phyloP scores from a whole-genome alignment of 2,329 filamentous ascomycete species.

The Cercospora berteroae region DNA sequence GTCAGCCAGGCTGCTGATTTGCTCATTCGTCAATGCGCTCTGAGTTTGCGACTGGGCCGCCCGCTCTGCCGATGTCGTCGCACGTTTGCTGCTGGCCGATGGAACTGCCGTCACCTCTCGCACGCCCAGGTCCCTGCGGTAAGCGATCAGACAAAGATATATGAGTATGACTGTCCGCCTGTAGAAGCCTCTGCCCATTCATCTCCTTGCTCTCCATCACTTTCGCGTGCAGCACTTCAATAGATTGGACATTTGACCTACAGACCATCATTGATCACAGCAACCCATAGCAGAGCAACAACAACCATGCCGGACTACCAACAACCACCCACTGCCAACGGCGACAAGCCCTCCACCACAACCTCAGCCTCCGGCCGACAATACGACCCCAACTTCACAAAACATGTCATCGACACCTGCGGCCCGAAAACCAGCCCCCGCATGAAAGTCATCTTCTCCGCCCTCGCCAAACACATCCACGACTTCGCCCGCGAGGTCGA shows the following conservation, averaged over 20 bases:
- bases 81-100: conserved; percentile 11
- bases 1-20: conserved; percentile 6
- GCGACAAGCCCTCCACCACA: neutral
- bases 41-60: conserved; percentile 3
- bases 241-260: neutral
- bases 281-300: neutral
- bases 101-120: conserved; percentile 17
- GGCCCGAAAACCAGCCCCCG: conserved; percentile 66
- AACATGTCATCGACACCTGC: conserved; percentile 70
- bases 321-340: conserved; percentile 8
- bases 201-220: neutral
- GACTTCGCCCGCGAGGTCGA: conserved; percentile 77
- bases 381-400: conserved; percentile 76
- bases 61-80: conserved; percentile 8
- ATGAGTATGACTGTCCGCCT: conserved; percentile 7
- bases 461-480: conserved; percentile 70
- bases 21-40: conserved; percentile 5
- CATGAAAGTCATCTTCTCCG: conserved; percentile 61
- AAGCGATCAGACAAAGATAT: conserved; percentile 11
- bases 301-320: conserved; percentile 9
- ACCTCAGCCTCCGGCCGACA: conserved; percentile 30
- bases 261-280: neutral
- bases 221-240: neutral
- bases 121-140: conserved; percentile 11
- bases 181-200: neutral